Percentiles rank a stretch among this genome's conserved stretches.
phyloP scores from a whole-genome alignment of 2,329 filamentous ascomycete species.

The Fusarium verticillioides region DNA sequence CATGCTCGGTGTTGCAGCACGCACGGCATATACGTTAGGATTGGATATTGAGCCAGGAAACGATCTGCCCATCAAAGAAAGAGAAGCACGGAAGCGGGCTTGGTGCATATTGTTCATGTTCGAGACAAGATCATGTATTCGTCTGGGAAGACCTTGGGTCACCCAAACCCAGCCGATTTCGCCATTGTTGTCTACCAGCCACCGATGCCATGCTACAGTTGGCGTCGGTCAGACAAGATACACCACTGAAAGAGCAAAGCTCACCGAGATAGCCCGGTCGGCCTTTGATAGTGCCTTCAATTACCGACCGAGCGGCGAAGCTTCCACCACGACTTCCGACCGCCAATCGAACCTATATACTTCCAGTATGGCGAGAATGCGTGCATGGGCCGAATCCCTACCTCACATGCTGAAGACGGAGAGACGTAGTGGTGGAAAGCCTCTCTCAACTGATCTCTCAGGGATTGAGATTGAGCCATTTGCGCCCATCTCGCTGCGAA shows the following conservation, averaged over 20 bases:
- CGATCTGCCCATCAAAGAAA: neutral
- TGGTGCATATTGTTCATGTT: neutral
- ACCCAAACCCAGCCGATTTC: too few relatives aligned
- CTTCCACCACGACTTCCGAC: fast-evolving
- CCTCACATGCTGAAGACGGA: neutral
- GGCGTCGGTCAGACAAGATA: neutral
- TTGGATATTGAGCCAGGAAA: neutral
- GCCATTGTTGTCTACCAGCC: neutral
- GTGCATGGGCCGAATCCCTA: neutral
- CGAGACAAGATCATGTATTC: neutral
- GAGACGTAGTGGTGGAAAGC: neutral
- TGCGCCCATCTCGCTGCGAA: neutral
- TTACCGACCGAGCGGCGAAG: fast-evolving
- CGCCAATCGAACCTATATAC: fast-evolving
- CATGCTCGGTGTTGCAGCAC: neutral
- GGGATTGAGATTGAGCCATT: neutral
- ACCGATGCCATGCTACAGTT: fast-evolving
- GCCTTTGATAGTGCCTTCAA: neutral
- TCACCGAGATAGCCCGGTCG: neutral
- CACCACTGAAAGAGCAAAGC: neutral
- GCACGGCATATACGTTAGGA: neutral
- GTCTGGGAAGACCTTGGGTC: neutral
- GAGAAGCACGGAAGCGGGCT: neutral
- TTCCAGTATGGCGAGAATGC: neutral
- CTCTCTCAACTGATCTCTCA: neutral